phyloP scores from a whole-genome alignment of 2,329 filamentous ascomycete genomes.

The Elsinoe australis region DNA sequence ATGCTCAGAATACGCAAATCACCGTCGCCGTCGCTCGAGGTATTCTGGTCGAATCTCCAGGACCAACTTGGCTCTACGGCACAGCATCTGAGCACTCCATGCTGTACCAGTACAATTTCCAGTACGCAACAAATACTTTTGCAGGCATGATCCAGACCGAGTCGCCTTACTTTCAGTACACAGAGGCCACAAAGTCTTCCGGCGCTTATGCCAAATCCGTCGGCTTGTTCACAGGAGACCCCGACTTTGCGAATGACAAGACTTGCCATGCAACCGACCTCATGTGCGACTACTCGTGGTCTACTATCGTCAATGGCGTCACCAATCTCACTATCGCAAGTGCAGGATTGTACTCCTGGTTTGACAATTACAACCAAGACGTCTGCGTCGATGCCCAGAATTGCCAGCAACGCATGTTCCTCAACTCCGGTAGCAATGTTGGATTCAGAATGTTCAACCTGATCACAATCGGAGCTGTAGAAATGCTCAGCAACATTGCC shows the following conservation, averaged over 20 bases:
- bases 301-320: not conserved
- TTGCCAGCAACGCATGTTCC: not conserved
- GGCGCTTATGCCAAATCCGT: not conserved
- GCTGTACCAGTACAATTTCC: slow-evolving; percentile 48
- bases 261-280: not conserved
- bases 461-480: too few relatives aligned
- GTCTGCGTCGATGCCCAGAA: not conserved
- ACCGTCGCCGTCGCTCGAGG: slow-evolving; percentile 43
- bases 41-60: slow-evolving; percentile 32
- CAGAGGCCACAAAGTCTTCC: too few relatives aligned
- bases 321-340: not conserved
- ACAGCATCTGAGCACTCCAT: slow-evolving; percentile 48
- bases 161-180: not conserved
- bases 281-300: not conserved
- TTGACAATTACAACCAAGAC: not conserved
- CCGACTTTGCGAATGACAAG: not conserved
- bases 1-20: slow-evolving; percentile 32
- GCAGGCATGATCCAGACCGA: slow-evolving; percentile 1
- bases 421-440: too few relatives aligned
- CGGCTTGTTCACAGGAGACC: not conserved
- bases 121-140: slow-evolving; percentile 44
- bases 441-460: too few relatives aligned
- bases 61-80: slow-evolving; percentile 47
- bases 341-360: not conserved
- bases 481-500: too few relatives aligned